Percentiles rank a stretch among this genome's conserved stretches.
Evolutionary conservation across 169 alveolate genomes (phyloP).

Genomic region (Eimeria falciformis): DNA sequence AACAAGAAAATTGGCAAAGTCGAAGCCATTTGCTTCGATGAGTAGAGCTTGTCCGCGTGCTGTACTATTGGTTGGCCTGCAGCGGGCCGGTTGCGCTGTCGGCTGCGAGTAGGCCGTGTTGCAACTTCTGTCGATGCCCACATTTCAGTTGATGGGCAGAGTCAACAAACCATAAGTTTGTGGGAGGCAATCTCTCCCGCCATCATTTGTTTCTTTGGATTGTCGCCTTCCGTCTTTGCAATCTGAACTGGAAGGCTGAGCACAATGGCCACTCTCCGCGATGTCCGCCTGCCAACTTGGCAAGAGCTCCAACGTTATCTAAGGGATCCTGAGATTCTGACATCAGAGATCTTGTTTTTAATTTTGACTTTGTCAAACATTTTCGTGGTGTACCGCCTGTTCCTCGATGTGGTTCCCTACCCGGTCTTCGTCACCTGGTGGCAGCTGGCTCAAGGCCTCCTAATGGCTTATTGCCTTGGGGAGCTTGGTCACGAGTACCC

Average conservation of each 20-base stretch:
- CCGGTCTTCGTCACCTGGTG: constrained; percentile 95
- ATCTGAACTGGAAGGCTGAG: constrained; percentile 31
- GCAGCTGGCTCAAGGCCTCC: constrained; percentile 94
- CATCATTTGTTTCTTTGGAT: constrained; percentile 19
- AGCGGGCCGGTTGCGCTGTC: constrained; percentile 73
- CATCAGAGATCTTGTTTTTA: constrained; percentile 91
- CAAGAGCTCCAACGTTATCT: constrained; percentile 88
- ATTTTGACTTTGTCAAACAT: constrained; percentile 92
- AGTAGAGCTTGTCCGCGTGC: neutral
- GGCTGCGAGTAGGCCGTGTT: constrained; percentile 54
- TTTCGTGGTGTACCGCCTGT: constrained; percentile 92
- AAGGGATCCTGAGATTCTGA: constrained; percentile 90
- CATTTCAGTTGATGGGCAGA: constrained; percentile 60
- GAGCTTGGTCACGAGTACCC: constrained; percentile 91
- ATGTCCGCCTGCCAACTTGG: constrained; percentile 84
- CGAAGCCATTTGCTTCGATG: neutral
- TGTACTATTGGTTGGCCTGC: constrained; percentile 39
- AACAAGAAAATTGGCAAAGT: neutral
- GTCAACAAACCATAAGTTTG: constrained; percentile 37
- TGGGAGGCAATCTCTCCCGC: constrained; percentile 55
- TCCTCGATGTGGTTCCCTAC: constrained; percentile 92
- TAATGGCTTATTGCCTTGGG: constrained; percentile 94
- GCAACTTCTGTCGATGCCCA: constrained; percentile 56
- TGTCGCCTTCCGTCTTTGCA: constrained; percentile 25
- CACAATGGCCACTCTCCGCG: constrained; percentile 76